Conservation (phyloP, 176 grass and related monocot species). For the Calamus simplicifolius region DNA sequence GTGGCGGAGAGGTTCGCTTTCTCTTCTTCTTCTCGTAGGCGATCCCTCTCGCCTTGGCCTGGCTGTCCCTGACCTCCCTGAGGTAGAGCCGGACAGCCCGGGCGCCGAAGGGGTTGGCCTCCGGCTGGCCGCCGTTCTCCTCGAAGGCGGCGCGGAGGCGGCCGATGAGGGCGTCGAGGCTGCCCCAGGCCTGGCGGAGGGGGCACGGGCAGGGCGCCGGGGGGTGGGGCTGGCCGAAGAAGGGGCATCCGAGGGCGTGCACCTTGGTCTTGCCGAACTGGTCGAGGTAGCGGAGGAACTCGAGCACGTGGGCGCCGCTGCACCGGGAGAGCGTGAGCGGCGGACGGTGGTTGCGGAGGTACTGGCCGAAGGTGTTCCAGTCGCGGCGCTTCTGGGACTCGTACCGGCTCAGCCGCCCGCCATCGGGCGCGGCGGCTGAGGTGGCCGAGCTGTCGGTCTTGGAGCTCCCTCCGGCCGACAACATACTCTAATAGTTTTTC, state of each 20-base stretch:
- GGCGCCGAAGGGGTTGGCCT: slow-evolving; percentile 66
- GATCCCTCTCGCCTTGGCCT: slow-evolving; percentile 21
- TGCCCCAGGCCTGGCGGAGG: slow-evolving; percentile 62
- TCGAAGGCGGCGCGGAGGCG: slow-evolving; percentile 81
- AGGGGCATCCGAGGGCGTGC: slow-evolving; percentile 45
- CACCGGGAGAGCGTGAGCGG: slow-evolving; percentile 60
- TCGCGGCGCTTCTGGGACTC: slow-evolving; percentile 84
- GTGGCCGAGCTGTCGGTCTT: slow-evolving; percentile 31
- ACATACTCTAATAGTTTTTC: slow-evolving; percentile 15
- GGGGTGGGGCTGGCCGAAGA: slow-evolving; percentile 66
- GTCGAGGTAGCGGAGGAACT: slow-evolving; percentile 78
- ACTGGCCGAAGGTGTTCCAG: slow-evolving; percentile 85
- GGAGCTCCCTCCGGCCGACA: slow-evolving; percentile 4
- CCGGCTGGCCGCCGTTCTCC: slow-evolving; percentile 61
- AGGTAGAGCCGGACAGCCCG: slow-evolving; percentile 66
- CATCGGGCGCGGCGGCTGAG: background rate
- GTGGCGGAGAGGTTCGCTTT: no score
- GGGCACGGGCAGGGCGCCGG: slow-evolving; percentile 63
- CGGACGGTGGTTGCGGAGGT: slow-evolving; percentile 77
- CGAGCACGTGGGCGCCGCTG: slow-evolving; percentile 77
- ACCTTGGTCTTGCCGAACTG: slow-evolving; percentile 89
- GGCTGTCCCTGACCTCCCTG: slow-evolving; percentile 38
- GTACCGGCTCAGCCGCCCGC: slow-evolving; percentile 49
- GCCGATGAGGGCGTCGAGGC: slow-evolving; percentile 71
- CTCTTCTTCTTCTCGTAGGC: slow-evolving; percentile 19